These are phyloP conservation scores for Cystobasidiaceae sp. DNA, from an alignment of 1,284 basidiomycete species.

Conservation along the genomic window DNA sequence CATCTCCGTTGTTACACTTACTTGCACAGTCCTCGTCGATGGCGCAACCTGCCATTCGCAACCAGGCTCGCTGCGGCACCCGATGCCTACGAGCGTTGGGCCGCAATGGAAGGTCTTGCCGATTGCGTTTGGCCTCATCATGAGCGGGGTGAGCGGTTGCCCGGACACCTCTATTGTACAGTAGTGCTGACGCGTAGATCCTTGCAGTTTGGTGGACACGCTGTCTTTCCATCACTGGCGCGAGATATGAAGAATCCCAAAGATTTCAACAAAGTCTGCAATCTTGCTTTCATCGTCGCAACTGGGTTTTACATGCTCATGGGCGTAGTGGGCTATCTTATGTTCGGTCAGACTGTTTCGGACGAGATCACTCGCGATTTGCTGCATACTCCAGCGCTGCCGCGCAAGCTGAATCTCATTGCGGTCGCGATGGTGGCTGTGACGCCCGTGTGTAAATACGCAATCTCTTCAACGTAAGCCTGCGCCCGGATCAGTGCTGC, in stretches of 20 bases:
- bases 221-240: constrained; percentile 82
- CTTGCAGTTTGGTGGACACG: constrained; percentile 77
- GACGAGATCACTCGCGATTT: constrained; percentile 77
- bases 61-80: constrained; percentile 75
- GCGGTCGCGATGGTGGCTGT: constrained; percentile 87
- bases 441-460: constrained; percentile 56
- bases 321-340: constrained; percentile 79
- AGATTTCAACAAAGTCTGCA: constrained; percentile 75
- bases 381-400: constrained; percentile 69
- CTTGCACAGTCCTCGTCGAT: constrained; percentile 75
- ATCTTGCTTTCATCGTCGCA: constrained; percentile 78
- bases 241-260: constrained; percentile 74
- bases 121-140: constrained; percentile 75
- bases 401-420: constrained; percentile 63
- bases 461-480: constrained; percentile 22
- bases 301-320: constrained; percentile 73
- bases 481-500: too few species aligned
- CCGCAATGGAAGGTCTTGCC: constrained; percentile 55
- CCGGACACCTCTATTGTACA: background rate
- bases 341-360: constrained; percentile 49
- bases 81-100: constrained; percentile 63
- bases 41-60: constrained; percentile 70
- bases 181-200: background rate
- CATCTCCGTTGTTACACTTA: constrained; percentile 68
- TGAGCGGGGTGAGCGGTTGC: constrained; percentile 91